Evolutionary conservation across 2,329 filamentous ascomycete genomes (phyloP), one percentile per base, ranked within the genome.

Genomic region (Microsporum ferrugineum): DNA sequence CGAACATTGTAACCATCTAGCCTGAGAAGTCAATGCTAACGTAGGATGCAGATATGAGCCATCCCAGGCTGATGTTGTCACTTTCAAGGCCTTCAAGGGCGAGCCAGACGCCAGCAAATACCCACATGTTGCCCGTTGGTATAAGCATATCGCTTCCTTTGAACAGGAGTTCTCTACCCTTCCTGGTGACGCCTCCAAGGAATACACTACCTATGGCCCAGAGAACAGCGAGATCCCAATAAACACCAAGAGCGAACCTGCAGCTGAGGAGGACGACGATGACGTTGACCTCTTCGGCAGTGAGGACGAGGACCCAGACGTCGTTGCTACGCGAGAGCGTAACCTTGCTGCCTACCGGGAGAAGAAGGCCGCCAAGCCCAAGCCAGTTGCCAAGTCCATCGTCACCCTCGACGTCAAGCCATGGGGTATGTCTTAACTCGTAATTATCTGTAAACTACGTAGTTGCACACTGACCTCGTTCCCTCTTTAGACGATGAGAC

Each of bases 381-480:
- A 97, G 89, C 82, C 85, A 69, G 86, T 87, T 65, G 94, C 94
- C 76, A 99, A 99, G 85, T 97, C 92, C 63, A 82, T 97, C 65
- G 91, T 97, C 72, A 97, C 91, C 67, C 71, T 99, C 68, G 92
- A 97, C 72, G 88, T 99, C 68, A 99, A 99, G 86, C 94, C 94
- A 72, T 97, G 94, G 92, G 94, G 92, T 96, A 88, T 69, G 88
- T 82, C 64, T 65, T 57, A 62, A 43, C 57, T 60, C 34, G 12
- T 33, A 17, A 27, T 53, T 6, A 39, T 7, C 10, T 33, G n/a
- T n/a, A 14, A 49, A 60, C n/a, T 5, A 17, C 17, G 1, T 36
- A 23, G 17, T 1, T 23, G 17, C 17, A 43, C 17, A 43, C 39
- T 43, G 14, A 43, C 39, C 39, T 6, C 3, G 5, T n/a, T n/a